Conservation (phyloP, 2,329 filamentous ascomycete genomes). For the Neurospora crassa region DNA sequence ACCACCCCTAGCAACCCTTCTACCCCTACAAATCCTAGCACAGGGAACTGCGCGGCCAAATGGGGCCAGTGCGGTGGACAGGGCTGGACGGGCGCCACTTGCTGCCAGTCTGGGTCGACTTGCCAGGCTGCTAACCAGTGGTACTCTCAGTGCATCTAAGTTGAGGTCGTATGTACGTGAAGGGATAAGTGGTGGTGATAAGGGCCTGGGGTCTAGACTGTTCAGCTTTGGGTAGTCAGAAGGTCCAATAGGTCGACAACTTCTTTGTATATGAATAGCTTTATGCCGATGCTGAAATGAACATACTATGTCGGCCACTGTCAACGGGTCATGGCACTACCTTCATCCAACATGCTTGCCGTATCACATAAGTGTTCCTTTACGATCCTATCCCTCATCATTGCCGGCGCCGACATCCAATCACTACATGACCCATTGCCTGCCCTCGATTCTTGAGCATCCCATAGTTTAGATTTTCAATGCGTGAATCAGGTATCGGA, state of each 20-base stretch:
- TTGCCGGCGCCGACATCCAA: no score
- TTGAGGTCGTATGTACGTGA: neutral
- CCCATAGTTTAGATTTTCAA: no score
- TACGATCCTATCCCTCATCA: neutral
- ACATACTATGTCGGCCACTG: neutral
- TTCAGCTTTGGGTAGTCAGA: neutral
- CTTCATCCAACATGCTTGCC: neutral
- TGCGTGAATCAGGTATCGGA: no score
- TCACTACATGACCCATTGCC: neutral
- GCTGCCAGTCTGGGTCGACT: slow-evolving; percentile 20
- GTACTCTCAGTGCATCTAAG: slow-evolving; percentile 27
- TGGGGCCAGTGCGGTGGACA: slow-evolving; percentile 28
- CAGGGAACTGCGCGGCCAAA: slow-evolving; percentile 13
- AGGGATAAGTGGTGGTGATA: neutral
- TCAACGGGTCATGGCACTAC: neutral
- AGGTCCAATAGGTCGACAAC: neutral
- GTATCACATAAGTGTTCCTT: neutral
- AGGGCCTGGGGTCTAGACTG: neutral
- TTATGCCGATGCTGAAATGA: neutral
- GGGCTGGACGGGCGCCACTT: slow-evolving; percentile 23
- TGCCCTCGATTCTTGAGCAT: no score
- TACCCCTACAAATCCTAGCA: neutral
- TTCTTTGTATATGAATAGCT: neutral
- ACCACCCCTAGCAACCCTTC: slow-evolving; percentile 4
- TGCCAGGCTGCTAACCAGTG: slow-evolving; percentile 24